Percentiles rank a stretch among this genome's conserved stretches.
These are phyloP conservation scores for Backusella psychrophila DNA, from an alignment of 192 early-diverging fungal species.

Conservation along the genomic window DNA sequence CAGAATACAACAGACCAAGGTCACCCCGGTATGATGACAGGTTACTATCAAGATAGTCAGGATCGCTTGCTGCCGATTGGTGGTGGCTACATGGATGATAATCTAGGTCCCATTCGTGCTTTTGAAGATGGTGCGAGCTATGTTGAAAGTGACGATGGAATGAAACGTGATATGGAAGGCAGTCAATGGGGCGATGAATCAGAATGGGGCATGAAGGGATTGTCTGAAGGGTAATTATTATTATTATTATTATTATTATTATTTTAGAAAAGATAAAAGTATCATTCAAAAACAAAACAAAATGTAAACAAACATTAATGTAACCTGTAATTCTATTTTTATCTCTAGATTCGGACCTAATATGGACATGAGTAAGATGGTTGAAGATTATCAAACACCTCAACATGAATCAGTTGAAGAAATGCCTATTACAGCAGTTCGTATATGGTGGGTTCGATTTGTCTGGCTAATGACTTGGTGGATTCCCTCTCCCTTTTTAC, in stretches of 20 bases:
- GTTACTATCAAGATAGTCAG: slow-evolving; percentile 16
- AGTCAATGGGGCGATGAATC: slow-evolving; percentile 45
- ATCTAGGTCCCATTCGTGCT: not conserved
- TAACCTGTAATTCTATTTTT: slow-evolving; percentile 4
- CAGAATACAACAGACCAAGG: not conserved
- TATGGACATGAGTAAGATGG: slow-evolving; percentile 43
- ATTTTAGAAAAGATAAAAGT: not conserved
- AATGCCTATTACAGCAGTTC: slow-evolving; percentile 46
- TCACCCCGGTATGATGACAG: not conserved
- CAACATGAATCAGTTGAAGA: slow-evolving; percentile 53
- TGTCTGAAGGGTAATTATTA: slow-evolving; percentile 40
- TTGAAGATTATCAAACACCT: slow-evolving; percentile 37
- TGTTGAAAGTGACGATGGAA: slow-evolving; percentile 42
- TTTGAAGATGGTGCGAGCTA: slow-evolving; percentile 38
- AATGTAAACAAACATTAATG: slow-evolving; percentile 3
- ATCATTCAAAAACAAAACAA: not conserved
- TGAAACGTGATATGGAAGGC: slow-evolving; percentile 36
- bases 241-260: slow-evolving; percentile 13
- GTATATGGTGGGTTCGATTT: slow-evolving; percentile 70
- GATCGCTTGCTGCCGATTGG: slow-evolving; percentile 10
- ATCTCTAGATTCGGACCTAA: slow-evolving; percentile 37
- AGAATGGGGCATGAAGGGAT: slow-evolving; percentile 42
- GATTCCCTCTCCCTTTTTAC: slow-evolving; percentile 64
- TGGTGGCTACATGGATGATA: not conserved
- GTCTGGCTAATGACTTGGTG: slow-evolving; percentile 92